A percentile compares a stretch with the other conserved stretches of the same genome.
phyloP scores from a whole-genome alignment of 1,139 yeast genomes.

The Hyphopichia burtonii region DNA sequence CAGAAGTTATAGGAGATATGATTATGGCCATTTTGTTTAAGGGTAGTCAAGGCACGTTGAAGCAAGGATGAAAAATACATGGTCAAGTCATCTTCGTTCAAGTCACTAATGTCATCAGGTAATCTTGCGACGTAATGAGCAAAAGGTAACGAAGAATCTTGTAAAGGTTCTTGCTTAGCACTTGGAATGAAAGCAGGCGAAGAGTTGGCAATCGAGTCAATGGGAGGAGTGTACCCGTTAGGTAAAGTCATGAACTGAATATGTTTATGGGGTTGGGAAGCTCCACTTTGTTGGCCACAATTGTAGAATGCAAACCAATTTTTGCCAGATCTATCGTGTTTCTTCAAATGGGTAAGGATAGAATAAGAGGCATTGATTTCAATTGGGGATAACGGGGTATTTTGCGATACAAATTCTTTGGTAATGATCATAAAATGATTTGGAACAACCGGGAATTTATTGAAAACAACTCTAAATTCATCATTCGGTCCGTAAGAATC shows the following conservation, averaged over 20 bases:
- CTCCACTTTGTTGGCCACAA: conserved; percentile 85
- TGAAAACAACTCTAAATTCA: conserved; percentile 66
- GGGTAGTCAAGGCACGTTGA: conserved; percentile 66
- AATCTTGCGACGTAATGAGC: conserved; percentile 79
- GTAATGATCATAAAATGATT: conserved; percentile 80
- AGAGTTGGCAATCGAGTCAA: conserved; percentile 50
- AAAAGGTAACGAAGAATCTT: conserved; percentile 62
- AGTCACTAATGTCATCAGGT: conserved; percentile 40
- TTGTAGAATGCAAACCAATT: conserved; percentile 77
- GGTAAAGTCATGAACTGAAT: conserved; percentile 81
- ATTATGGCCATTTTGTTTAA: conserved; percentile 48
- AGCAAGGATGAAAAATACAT: conserved; percentile 68
- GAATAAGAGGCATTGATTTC: conserved; percentile 64
- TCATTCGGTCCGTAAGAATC: conserved; percentile 45
- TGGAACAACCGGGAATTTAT: conserved; percentile 82
- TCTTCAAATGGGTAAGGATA: conserved; percentile 37
- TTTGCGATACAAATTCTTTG: conserved; percentile 67
- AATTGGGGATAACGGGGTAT: conserved; percentile 62
- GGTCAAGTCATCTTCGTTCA: conserved; percentile 55
- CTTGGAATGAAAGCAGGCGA: conserved; percentile 56
- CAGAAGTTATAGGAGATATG: conserved; percentile 73
- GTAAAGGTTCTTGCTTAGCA: conserved; percentile 56
- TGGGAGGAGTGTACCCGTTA: conserved; percentile 53
- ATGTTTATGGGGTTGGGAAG: conserved; percentile 92
- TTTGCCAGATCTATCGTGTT: conserved; percentile 18